Conservation (phyloP, 345 rosid genomes). For the Noccaea caerulescens region DNA sequence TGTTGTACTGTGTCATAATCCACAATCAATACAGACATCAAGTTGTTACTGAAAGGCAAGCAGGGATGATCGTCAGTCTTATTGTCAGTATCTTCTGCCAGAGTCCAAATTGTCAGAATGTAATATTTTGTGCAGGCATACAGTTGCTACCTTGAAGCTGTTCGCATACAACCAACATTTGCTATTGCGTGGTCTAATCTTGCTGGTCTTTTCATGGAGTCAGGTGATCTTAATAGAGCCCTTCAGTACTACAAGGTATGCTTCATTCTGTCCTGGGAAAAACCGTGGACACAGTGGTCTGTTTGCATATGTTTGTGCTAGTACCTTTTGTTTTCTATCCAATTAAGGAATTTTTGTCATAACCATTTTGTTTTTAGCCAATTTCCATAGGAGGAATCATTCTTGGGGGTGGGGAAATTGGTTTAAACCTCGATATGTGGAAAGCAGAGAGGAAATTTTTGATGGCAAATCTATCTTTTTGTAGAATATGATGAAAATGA, state of each 20-base stretch:
- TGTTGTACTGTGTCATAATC: slow-evolving; percentile 65
- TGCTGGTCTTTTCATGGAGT: slow-evolving; percentile 98
- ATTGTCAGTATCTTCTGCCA: slow-evolving; percentile 73
- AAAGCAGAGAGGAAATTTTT: neutral
- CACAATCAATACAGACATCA: slow-evolving; percentile 71
- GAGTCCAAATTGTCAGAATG: slow-evolving; percentile 74
- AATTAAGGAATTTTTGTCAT: neutral
- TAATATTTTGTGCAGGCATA: slow-evolving; percentile 94
- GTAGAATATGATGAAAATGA: neutral
- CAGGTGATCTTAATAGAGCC: slow-evolving; percentile 92
- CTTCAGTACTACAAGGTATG: slow-evolving; percentile 92
- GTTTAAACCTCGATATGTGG: neutral
- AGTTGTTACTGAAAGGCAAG: slow-evolving; percentile 72
- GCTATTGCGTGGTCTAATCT: slow-evolving; percentile 99
- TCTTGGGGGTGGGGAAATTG: neutral
- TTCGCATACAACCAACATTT: slow-evolving; percentile 93
- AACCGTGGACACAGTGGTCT: neutral
- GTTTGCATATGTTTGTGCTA: neutral
- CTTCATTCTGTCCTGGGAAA: slow-evolving; percentile 28
- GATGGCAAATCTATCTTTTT: neutral
- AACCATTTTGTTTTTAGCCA: slow-evolving; percentile 4
- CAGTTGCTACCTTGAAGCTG: slow-evolving; percentile 93
- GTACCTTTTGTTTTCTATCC: slow-evolving; percentile 6
- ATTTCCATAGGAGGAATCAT: neutral
- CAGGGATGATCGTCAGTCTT: slow-evolving; percentile 83